These are phyloP conservation scores for Annulohypoxylon truncatum DNA, from an alignment of 2,329 filamentous ascomycete genomes.

Conservation along the genomic window DNA sequence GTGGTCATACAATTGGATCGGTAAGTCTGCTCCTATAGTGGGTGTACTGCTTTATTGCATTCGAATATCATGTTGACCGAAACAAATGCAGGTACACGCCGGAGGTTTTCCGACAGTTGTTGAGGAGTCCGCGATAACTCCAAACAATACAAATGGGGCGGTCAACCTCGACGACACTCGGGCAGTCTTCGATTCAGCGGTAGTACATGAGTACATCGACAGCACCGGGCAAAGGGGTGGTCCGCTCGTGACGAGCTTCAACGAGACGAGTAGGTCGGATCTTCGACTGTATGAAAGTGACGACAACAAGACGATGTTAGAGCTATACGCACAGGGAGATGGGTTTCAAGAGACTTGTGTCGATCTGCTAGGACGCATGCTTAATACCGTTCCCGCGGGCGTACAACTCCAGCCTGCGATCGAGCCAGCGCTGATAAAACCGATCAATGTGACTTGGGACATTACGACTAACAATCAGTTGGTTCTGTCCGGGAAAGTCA, in stretches of 20 bases:
- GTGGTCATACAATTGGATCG: slow-evolving; percentile 48
- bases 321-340: slow-evolving; percentile 42
- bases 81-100: slow-evolving; percentile 38
- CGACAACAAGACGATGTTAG: slow-evolving; percentile 45
- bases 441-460: slow-evolving; percentile 46
- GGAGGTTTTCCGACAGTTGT: slow-evolving; percentile 45
- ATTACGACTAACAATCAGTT: slow-evolving; percentile 32
- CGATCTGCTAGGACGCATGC: slow-evolving; percentile 43
- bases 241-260: slow-evolving; percentile 44
- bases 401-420: slow-evolving; percentile 42
- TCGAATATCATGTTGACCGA: neutral
- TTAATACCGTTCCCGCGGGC: slow-evolving; percentile 45
- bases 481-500: slow-evolving; percentile 41
- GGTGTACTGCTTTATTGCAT: neutral
- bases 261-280: slow-evolving; percentile 46
- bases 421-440: slow-evolving; percentile 43
- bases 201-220: slow-evolving; percentile 46
- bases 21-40: slow-evolving; percentile 17
- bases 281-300: slow-evolving; percentile 47
- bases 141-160: slow-evolving; percentile 44
- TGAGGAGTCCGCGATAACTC: slow-evolving; percentile 36
- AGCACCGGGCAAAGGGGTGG: slow-evolving; percentile 42
- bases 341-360: slow-evolving; percentile 44
- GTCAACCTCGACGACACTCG: slow-evolving; percentile 43
- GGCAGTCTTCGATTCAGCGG: slow-evolving; percentile 40